Percentiles rank a stretch among this genome's conserved stretches.
Evolutionary conservation across 495 filamentous ascomycete species (phyloP).

Genomic region (Talaromyces wortmannii): DNA sequence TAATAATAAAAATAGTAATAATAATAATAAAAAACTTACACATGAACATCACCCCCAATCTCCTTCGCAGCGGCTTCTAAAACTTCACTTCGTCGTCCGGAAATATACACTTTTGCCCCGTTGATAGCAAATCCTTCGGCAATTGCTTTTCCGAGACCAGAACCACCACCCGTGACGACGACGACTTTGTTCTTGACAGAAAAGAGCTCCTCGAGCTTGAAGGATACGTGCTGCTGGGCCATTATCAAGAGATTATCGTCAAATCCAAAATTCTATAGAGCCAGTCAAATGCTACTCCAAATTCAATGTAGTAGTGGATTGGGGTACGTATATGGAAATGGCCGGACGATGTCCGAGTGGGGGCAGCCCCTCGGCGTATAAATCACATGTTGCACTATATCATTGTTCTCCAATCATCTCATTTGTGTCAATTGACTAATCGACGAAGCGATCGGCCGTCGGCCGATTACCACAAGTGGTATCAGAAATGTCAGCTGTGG

Average conservation of each 20-base stretch:
- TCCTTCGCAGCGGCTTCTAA: conserved; percentile 35
- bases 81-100: conserved; percentile 50
- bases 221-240: conserved; percentile 6
- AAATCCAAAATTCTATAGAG: background rate
- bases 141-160: conserved; percentile 8
- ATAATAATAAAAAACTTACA: background rate
- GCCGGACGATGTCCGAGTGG: too few species aligned
- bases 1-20: background rate
- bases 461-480: too few species aligned
- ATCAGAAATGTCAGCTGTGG: too few species aligned
- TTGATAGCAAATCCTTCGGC: conserved; percentile 41
- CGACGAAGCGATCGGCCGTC: too few species aligned
- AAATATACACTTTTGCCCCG: conserved; percentile 67
- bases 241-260: background rate
- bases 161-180: conserved; percentile 40
- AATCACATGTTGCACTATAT: too few species aligned
- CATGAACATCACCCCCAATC: conserved; percentile 3
- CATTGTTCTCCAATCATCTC: too few species aligned
- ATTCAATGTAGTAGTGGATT: too few species aligned
- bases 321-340: too few species aligned
- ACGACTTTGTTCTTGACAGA: conserved; percentile 47
- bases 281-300: too few species aligned
- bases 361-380: too few species aligned
- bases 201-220: conserved; percentile 28
- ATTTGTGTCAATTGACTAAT: too few species aligned